Conservation (phyloP, 768 basidiomycete species). For the Multifurca ochricompacta region DNA sequence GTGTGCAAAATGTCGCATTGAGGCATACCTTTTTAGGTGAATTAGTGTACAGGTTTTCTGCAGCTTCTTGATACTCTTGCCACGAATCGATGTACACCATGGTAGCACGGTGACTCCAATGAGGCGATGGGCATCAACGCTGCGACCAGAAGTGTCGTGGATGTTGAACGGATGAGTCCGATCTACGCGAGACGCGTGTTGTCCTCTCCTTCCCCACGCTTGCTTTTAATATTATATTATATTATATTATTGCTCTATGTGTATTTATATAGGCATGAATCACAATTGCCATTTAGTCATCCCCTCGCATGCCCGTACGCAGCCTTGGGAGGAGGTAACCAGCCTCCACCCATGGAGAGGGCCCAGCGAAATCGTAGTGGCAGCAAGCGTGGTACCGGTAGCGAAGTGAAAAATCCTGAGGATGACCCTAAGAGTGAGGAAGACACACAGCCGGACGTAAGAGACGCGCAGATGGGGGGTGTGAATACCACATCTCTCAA, state of each 20-base stretch:
- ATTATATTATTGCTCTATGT: no score
- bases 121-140: conserved; percentile 14
- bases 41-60: conserved; percentile 74
- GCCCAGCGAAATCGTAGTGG: neutral
- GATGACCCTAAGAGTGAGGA: neutral
- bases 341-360: neutral
- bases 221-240: no score
- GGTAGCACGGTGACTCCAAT: conserved; percentile 27
- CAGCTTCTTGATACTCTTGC: conserved; percentile 87
- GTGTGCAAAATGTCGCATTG: neutral
- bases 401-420: neutral
- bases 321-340: no score
- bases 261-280: no score
- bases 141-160: neutral
- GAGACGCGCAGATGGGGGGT: neutral
- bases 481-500: neutral
- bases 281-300: neutral
- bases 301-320: no score
- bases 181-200: neutral
- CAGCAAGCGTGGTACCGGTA: neutral
- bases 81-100: conserved; percentile 90
- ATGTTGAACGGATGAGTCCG: neutral
- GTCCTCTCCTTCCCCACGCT: no score
- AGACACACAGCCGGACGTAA: neutral
- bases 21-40: conserved; percentile 65